Base-by-base conservation (phyloP, 2,329 filamentous ascomycete species). In the Pyrenochaeta sp. region DNA sequence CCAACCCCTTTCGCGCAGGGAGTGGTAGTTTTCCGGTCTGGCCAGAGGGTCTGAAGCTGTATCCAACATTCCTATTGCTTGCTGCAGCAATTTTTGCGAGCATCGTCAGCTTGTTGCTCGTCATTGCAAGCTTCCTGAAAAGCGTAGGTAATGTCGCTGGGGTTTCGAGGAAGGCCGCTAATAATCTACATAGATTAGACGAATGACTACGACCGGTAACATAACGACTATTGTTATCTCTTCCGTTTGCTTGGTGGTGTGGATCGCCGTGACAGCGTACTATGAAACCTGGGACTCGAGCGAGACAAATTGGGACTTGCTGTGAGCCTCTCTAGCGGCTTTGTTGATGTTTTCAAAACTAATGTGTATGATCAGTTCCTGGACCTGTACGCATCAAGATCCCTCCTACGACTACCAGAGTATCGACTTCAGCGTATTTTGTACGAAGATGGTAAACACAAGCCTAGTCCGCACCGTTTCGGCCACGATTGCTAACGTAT, bases 221-320 rank as follows among this genome's bases (percentile, higher is more conserved):
- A 51, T 61, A 10, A 52, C 56, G 10, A 66, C 62, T 1, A 51
- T 63, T 11, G 32, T 58, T 5, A 50, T 61, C 10, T 66, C 62
- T 0, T 27, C 33, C 4, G 40, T 61, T 12, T 63, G 62, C 17
- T 54, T 66, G 2, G 45, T 32, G 3, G 21, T 63, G 7, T 66
- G 62, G 62, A 37, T 60, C 1, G 49, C 45, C 1, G 58, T 61
- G n/a, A 63, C 56, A 4, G 54, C 37, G 21, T 66, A 63, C 31
- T 66, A 63, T 36, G 60, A 51, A n/a, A 58, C 62, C 2, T 66
- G 60, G 58, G 62, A 66, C 30, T 60, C 54, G 1, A 52, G 43
- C 9, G 52, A 66, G 48, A 61, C 62, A 4, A 58, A 58, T n/a
- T 66, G 58, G 52, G 62, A 66, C 41, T 29, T 66, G 20, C 47